These are phyloP conservation scores for Solanum chaucha DNA, from an alignment of 257 asterid genomes.

Conservation along the genomic window DNA sequence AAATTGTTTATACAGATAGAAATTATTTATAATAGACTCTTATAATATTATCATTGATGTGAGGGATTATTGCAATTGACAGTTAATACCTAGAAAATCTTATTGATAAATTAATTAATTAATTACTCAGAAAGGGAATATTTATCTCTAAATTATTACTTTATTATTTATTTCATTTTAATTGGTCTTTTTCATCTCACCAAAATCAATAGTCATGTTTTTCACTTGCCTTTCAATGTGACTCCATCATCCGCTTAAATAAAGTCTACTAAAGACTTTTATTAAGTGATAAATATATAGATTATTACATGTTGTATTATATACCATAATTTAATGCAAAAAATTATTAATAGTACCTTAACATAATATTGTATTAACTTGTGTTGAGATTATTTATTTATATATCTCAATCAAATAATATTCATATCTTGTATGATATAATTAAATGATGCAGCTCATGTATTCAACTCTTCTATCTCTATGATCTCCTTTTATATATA, in stretches of 20 bases:
- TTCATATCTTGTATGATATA: too few species aligned
- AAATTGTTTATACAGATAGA: background rate
- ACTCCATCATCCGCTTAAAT: too few species aligned
- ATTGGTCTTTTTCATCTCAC: background rate
- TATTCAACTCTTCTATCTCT: too few species aligned
- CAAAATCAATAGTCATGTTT: background rate
- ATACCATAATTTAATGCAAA: background rate
- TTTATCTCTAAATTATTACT: too few species aligned
- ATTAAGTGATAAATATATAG: background rate
- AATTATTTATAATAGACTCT: too few species aligned
- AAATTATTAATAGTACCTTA: background rate
- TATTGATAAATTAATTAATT: too few species aligned
- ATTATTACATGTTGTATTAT: too few species aligned
- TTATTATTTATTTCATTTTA: background rate
- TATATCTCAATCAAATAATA: too few species aligned
- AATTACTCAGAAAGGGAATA: background rate
- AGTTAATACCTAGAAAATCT: background rate
- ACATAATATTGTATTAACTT: background rate
- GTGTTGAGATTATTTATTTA: too few species aligned
- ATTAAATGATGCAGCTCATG: background rate
- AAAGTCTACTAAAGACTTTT: background rate
- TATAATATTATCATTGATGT: background rate
- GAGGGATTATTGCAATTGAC: background rate
- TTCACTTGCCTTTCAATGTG: background rate
- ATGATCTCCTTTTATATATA: background rate